Base-by-base conservation (phyloP, 2,329 filamentous ascomycete species). In the Colletotrichum sp. region DNA sequence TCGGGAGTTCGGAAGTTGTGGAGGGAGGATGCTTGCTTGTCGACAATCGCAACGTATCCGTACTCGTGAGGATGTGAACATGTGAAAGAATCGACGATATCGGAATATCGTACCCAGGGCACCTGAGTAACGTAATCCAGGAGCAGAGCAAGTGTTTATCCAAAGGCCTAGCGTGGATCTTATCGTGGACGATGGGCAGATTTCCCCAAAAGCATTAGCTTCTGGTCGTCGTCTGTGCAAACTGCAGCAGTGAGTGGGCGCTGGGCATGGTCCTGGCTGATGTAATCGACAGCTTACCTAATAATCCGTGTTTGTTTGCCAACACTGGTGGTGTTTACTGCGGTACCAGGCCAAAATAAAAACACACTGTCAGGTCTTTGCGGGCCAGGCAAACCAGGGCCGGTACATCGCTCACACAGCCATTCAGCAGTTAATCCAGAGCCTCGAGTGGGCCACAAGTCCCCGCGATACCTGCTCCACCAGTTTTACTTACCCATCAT, bases 1-100 rank as follows among this genome's bases (percentile, higher is more conserved):
- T 75, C 39, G 52, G 62, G 36, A 21, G 32, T 32, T 49, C 36
- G 39, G 32, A 16, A 44, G n/a, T 32, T 12, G 15, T 36, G 63
- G 49, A 64, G 44, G 70, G 73, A 60, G 44, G 24, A 68, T 73
- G 70, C 73, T 28, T 76, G 70, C 30, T 52, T n/a, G 8, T 49
- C 26, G 28, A 52, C 55, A 7, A 39, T 13, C 21, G 7, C 13
- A 21, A 73, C 64, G 59, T 65, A 62, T 73, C 70, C 70, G 74
- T 74, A 73, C 34, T 76, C 74, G 74, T n/a, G 52, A 65, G 32
- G 15, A 75, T 57, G 68, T 26, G 68, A 26, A 39, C 62, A 44
- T 64, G 34, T 26, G 28, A 21, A 44, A 49, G 70, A 36, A 34
- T 18, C 26, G 59, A 52, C 30, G 44, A 15, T 28, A 64, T n/a